Conservation (phyloP, 495 filamentous ascomycete genomes). For the Cudoniella acicularis region DNA sequence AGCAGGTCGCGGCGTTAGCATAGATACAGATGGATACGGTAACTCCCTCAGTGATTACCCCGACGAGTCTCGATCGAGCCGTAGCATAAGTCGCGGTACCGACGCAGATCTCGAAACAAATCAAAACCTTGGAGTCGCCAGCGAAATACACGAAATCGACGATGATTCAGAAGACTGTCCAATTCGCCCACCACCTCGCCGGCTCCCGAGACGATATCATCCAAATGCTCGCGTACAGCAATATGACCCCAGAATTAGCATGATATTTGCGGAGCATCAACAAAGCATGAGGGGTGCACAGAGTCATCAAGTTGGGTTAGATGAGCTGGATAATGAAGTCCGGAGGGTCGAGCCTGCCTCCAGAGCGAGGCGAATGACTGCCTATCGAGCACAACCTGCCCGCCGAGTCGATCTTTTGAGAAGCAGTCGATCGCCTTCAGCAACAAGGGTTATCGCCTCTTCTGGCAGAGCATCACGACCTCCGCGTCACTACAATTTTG, state of each 20-base stretch:
- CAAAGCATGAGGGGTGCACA: conserved; percentile 10
- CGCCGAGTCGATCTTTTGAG: conserved; percentile 12
- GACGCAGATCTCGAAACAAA: not conserved
- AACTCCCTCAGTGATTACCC: not conserved
- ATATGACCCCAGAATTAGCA: conserved; percentile 25
- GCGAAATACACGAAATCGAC: conserved; percentile 16
- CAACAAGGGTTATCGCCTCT: conserved; percentile 10
- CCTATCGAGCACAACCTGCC: conserved; percentile 8
- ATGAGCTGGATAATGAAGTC: conserved; percentile 9
- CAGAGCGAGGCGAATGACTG: conserved; percentile 8
- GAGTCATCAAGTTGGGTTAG: not conserved
- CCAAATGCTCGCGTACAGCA: conserved; percentile 4
- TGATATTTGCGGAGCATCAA: conserved; percentile 25
- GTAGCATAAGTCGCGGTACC: not conserved
- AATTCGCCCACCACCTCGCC: conserved; percentile 17
- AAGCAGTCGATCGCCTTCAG: conserved; percentile 18
- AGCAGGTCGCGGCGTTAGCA: not conserved
- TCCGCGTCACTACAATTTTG: conserved; percentile 11
- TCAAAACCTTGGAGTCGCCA: conserved; percentile 15
- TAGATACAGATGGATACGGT: not conserved
- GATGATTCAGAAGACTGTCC: conserved; percentile 19
- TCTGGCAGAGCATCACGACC: conserved; percentile 6
- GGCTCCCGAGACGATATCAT: conserved; percentile 8
- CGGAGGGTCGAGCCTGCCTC: conserved; percentile 11
- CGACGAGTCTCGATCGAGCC: not conserved